phyloP scores from a whole-genome alignment of 2,329 filamentous ascomycete genomes.

The Scedosporium dehoogii region DNA sequence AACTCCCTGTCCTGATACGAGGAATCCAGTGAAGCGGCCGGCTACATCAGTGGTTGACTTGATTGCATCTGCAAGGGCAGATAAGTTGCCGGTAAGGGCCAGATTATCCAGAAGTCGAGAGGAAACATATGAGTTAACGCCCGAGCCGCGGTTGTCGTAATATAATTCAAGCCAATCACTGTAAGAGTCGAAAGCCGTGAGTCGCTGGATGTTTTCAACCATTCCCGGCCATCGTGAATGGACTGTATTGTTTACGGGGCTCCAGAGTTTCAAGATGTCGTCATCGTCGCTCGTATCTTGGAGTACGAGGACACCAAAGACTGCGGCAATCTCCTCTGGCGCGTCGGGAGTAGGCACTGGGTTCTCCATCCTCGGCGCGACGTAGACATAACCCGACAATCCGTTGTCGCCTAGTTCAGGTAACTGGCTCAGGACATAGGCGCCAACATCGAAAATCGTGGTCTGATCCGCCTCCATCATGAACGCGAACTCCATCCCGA shows the following conservation, averaged over 20 bases:
- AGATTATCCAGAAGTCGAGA: background rate
- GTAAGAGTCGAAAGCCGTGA: constrained; percentile 6
- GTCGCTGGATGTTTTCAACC: background rate
- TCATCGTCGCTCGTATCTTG: background rate
- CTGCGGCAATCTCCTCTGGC: constrained; percentile 25
- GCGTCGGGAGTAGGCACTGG: background rate
- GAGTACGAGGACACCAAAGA: constrained; percentile 11
- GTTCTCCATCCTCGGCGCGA: no score
- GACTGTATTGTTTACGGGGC: background rate
- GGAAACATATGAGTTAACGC: constrained; percentile 4
- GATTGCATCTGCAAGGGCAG: background rate
- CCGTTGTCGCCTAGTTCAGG: no score
- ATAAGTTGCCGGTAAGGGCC: background rate
- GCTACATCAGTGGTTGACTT: background rate
- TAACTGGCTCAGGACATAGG: no score
- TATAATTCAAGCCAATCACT: constrained; percentile 15
- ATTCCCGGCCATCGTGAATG: background rate
- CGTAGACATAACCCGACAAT: no score
- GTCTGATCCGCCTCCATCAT: background rate
- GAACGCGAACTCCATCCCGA: background rate
- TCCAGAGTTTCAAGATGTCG: background rate
- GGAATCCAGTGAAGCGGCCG: background rate
- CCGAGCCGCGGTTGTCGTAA: constrained; percentile 12
- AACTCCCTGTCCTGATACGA: constrained; percentile 15
- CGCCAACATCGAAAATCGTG: no score